Conservation (phyloP, 2,329 filamentous ascomycete genomes). For the Aspergillus sp. region DNA sequence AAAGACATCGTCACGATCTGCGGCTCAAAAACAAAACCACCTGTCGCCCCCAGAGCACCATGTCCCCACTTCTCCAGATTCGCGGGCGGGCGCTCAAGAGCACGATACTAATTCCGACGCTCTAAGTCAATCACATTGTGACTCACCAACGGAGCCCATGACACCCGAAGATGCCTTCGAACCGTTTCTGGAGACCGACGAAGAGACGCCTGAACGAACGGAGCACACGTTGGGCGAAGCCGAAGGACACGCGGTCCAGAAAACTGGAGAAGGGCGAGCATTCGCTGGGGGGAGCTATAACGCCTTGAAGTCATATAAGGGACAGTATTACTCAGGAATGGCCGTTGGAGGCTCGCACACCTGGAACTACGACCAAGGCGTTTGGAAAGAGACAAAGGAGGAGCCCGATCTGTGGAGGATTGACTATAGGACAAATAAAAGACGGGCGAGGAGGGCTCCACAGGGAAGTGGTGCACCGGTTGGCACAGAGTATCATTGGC, state of each 20-base stretch:
- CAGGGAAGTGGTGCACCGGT: conserved; percentile 40
- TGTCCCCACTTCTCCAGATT: background rate
- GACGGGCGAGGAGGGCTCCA: conserved; percentile 37
- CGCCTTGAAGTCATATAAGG: conserved; percentile 38
- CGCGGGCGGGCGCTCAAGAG: background rate
- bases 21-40: background rate
- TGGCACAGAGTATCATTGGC: conserved; percentile 42
- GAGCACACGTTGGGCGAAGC: conserved; percentile 12
- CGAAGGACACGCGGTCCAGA: background rate
- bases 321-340: conserved; percentile 43
- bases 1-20: background rate
- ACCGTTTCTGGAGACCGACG: conserved; percentile 26
- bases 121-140: background rate
- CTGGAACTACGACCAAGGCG: conserved; percentile 43
- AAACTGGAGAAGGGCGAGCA: conserved; percentile 2
- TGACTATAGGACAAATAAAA: conserved; percentile 38
- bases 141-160: background rate
- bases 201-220: conserved; percentile 26
- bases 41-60: background rate
- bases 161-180: background rate
- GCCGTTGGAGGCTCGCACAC: conserved; percentile 43
- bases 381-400: conserved; percentile 42
- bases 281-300: conserved; percentile 31
- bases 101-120: background rate
- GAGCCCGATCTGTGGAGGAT: conserved; percentile 43